phyloP scores from a whole-genome alignment of 2,329 filamentous ascomycete genomes.

The Biscogniauxia marginata region DNA sequence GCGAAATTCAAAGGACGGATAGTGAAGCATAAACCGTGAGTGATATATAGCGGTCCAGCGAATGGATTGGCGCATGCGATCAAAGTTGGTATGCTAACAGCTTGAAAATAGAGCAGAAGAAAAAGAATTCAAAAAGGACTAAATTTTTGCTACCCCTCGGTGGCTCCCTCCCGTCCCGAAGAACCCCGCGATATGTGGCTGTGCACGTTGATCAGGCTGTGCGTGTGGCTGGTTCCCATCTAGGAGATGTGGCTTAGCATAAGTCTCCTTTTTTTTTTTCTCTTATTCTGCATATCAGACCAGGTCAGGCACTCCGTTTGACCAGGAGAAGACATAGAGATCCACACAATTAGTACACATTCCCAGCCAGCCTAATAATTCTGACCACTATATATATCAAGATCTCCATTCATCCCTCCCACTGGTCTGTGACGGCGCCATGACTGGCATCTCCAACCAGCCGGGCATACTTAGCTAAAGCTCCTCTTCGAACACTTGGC shows the following conservation, averaged over 20 bases:
- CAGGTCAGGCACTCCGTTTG: no score
- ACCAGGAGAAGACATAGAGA: no score
- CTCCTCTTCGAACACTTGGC: conserved; percentile 74
- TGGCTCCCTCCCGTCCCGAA: neutral
- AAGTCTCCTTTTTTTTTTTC: neutral
- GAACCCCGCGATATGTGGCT: conserved; percentile 24
- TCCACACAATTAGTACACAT: no score
- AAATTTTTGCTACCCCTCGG: conserved; percentile 25
- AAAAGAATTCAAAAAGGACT: neutral
- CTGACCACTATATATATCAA: neutral
- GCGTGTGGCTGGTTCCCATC: no score
- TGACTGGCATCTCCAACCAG: conserved; percentile 90
- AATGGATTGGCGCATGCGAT: neutral
- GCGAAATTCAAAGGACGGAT: no score
- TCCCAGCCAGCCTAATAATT: no score
- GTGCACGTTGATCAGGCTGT: conserved; percentile 9
- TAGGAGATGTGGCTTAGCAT: conserved; percentile 11
- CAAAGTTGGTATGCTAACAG: neutral
- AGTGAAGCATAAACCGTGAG: no score
- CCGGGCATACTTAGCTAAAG: conserved; percentile 84
- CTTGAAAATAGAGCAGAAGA: neutral
- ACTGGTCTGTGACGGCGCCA: conserved; percentile 84
- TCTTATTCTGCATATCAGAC: neutral
- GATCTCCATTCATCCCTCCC: conserved; percentile 16
- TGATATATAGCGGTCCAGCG: neutral